These are phyloP conservation scores for Tylopilus sp. DNA, from an alignment of 768 basidiomycete species.

Conservation along the genomic window DNA sequence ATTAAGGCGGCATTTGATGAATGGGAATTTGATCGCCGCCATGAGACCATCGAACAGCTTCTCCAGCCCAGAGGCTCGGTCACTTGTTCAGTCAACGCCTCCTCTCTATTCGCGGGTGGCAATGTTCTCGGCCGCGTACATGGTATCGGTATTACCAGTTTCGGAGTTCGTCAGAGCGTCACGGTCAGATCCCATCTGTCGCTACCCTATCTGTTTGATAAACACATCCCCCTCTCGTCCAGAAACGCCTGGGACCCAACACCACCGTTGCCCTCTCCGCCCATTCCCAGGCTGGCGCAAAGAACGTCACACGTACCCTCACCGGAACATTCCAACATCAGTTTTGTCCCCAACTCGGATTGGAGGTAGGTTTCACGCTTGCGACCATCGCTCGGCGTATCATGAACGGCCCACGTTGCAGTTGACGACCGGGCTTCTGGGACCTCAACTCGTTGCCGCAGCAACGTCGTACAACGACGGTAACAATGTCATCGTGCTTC, in stretches of 20 bases:
- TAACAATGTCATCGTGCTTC: conserved; percentile 43
- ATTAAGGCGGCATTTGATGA: conserved; percentile 43
- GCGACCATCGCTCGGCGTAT: conserved; percentile 10
- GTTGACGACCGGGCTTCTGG: conserved; percentile 40
- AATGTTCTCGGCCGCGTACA: conserved; percentile 35
- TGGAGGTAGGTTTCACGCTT: conserved; percentile 38
- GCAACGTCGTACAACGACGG: conserved; percentile 48
- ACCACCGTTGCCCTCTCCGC: conserved; percentile 43
- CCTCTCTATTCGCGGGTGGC: conserved; percentile 42
- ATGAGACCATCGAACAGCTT: conserved; percentile 35
- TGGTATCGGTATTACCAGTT: conserved; percentile 34
- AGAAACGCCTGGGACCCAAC: conserved; percentile 49
- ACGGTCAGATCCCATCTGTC: conserved; percentile 35
- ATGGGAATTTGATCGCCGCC: conserved; percentile 37
- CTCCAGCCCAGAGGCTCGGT: conserved; percentile 46
- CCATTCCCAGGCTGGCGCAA: conserved; percentile 30
- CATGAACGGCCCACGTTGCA: conserved; percentile 23
- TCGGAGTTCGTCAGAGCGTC: conserved; percentile 42
- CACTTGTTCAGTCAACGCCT: conserved; percentile 46
- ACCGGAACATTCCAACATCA: conserved; percentile 75
- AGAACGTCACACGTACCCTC: conserved; percentile 40
- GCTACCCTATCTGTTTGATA: conserved; percentile 19
- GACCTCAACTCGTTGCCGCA: conserved; percentile 40
- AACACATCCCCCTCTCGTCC: conserved; percentile 14
- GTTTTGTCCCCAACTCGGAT: conserved; percentile 59